Conservation (phyloP, 2,329 filamentous ascomycete species). For the Graphilbum sp. region DNA sequence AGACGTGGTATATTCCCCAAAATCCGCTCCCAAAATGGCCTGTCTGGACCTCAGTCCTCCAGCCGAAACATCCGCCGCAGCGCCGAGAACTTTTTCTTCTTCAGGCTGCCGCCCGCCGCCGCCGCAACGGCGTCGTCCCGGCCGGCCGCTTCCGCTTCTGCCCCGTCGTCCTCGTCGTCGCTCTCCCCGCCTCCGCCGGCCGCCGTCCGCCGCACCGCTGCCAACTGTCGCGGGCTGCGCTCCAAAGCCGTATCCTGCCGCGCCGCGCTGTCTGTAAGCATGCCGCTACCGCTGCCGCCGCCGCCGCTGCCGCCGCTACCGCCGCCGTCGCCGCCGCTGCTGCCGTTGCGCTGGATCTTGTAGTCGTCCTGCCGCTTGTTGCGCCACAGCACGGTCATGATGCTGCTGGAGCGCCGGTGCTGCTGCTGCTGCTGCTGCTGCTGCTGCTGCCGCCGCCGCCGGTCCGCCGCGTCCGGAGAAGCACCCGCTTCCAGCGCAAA, state of each 20-base stretch:
- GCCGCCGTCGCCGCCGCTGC: conserved; percentile 5
- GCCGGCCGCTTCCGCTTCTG: no score
- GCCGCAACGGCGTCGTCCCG: not conserved
- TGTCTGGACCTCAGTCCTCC: no score
- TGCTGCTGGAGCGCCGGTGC: conserved; percentile 16
- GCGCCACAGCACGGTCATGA: conserved; percentile 47
- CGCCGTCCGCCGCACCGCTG: conserved; percentile 23
- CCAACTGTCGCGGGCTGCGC: conserved; percentile 36
- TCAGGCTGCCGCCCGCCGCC: conserved; percentile 9
- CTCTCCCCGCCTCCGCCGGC: conserved; percentile 10
- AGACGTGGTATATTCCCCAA: no score
- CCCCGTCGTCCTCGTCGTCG: conserved; percentile 11
- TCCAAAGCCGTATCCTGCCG: conserved; percentile 47
- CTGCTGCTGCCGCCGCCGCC: no score
- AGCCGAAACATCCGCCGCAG: conserved; percentile 49
- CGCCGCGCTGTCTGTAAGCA: conserved; percentile 36
- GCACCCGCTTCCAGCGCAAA: conserved; percentile 1
- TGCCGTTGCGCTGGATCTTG: conserved; percentile 17
- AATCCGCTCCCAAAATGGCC: no score
- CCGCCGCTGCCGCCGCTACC: conserved; percentile 30
- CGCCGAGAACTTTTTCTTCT: conserved; percentile 52
- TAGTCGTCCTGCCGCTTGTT: conserved; percentile 30
- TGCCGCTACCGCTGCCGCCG: conserved; percentile 20
- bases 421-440: no score
- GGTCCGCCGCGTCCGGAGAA: no score